Conservation (phyloP, 208 protist genomes). For the Paratrypanosoma confusum region DNA sequence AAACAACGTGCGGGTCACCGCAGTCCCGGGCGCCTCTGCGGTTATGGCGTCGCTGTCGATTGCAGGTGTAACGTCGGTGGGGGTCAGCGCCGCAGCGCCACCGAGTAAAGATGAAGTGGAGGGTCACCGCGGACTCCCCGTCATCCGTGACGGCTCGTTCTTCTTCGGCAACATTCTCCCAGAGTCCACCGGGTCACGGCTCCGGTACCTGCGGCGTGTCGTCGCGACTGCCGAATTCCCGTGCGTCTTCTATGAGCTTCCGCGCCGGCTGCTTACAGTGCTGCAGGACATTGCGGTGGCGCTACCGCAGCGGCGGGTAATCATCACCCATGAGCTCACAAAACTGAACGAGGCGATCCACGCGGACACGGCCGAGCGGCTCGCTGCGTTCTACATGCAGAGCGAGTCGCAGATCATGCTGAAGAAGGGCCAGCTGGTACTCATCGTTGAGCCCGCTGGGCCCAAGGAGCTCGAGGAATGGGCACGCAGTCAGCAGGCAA, state of each 20-base stretch:
- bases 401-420: conserved; percentile 58
- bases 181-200: conserved; percentile 40
- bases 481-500: conserved; percentile 35
- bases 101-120: background rate
- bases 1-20: conserved; percentile 64
- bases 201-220: conserved; percentile 48
- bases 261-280: conserved; percentile 61
- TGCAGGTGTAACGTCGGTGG: conserved; percentile 57
- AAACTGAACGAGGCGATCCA: conserved; percentile 86
- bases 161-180: conserved; percentile 82
- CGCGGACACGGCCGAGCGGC: conserved; percentile 57
- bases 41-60: conserved; percentile 67
- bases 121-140: background rate
- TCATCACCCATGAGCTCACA: conserved; percentile 79
- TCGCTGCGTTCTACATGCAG: conserved; percentile 62
- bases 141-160: conserved; percentile 64
- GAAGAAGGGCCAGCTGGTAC: conserved; percentile 67
- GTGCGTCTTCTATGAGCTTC: conserved; percentile 84
- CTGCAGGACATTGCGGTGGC: conserved; percentile 74
- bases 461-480: conserved; percentile 49
- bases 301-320: conserved; percentile 56
- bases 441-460: conserved; percentile 65
- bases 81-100: background rate
- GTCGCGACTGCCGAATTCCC: conserved; percentile 50
- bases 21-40: conserved; percentile 71